These are phyloP conservation scores for Tuber umbilicatum DNA, from an alignment of 495 filamentous ascomycete genomes.

Conservation along the genomic window DNA sequence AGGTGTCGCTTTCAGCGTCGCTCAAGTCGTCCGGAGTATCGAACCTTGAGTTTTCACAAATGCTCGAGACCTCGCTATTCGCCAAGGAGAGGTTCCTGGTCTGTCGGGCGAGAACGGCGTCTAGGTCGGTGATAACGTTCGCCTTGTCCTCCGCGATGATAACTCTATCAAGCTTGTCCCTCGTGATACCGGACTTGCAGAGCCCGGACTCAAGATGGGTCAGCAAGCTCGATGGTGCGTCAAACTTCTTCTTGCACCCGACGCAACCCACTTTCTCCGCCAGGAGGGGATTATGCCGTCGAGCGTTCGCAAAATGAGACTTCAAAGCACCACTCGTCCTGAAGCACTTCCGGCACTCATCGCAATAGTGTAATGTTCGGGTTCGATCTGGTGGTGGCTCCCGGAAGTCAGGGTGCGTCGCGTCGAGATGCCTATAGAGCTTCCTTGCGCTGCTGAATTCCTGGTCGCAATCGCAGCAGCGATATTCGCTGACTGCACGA, in stretches of 20 bases:
- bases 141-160: conserved; percentile 26
- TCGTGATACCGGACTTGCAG: conserved; percentile 26
- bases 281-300: conserved; percentile 15
- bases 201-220: conserved; percentile 24
- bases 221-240: conserved; percentile 20
- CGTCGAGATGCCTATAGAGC: conserved; percentile 7
- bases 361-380: conserved; percentile 8
- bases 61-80: not conserved
- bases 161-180: conserved; percentile 24
- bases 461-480: conserved; percentile 25
- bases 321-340: not conserved
- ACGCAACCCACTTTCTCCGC: conserved; percentile 10
- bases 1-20: conserved; percentile 7
- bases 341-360: conserved; percentile 16
- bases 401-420: conserved; percentile 12
- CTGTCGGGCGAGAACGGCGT: conserved; percentile 12
- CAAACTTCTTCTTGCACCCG: conserved; percentile 18
- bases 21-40: conserved; percentile 19
- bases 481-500: conserved; percentile 2
- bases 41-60: not conserved
- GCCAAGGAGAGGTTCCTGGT: not conserved
- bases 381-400: conserved; percentile 7
- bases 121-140: conserved; percentile 25
- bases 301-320: conserved; percentile 1
- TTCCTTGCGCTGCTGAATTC: conserved; percentile 6